Conservation (phyloP, 495 filamentous ascomycete genomes). For the Parathielavia appendiculata region DNA sequence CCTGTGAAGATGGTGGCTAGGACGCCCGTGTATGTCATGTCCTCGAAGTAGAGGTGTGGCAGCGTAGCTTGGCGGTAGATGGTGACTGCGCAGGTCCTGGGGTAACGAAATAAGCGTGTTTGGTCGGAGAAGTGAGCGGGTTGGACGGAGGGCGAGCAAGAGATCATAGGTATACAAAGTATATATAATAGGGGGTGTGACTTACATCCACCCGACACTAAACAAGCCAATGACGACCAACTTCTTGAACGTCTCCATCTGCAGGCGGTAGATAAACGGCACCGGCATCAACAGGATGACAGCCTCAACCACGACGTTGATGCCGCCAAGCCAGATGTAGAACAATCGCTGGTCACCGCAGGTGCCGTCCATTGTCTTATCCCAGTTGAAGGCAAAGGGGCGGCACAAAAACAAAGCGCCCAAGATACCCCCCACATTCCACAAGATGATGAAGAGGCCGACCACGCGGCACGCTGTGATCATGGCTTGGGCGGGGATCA, state of each 20-base stretch:
- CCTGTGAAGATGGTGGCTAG: slow-evolving; percentile 27
- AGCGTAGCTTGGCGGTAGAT: slow-evolving; percentile 25
- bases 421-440: slow-evolving; percentile 13
- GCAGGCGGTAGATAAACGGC: slow-evolving; percentile 14
- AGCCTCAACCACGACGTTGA: slow-evolving; percentile 15
- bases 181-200: neutral
- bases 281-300: slow-evolving; percentile 16
- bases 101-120: neutral
- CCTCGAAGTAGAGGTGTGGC: slow-evolving; percentile 26
- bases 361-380: slow-evolving; percentile 13
- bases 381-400: slow-evolving; percentile 20
- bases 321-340: slow-evolving; percentile 19
- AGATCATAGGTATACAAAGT: too few relatives aligned
- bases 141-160: too few relatives aligned
- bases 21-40: slow-evolving; percentile 26
- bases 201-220: slow-evolving; percentile 19
- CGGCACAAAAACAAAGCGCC: slow-evolving; percentile 18
- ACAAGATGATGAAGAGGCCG: slow-evolving; percentile 12
- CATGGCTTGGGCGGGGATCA: slow-evolving; percentile 15
- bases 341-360: slow-evolving; percentile 17
- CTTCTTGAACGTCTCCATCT: slow-evolving; percentile 16
- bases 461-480: slow-evolving; percentile 9
- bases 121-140: neutral
- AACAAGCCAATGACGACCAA: slow-evolving; percentile 18
- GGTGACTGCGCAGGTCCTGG: slow-evolving; percentile 29